Evolutionary conservation across 1,284 basidiomycete genomes (phyloP).

Genomic region (Wallemia hederae): DNA sequence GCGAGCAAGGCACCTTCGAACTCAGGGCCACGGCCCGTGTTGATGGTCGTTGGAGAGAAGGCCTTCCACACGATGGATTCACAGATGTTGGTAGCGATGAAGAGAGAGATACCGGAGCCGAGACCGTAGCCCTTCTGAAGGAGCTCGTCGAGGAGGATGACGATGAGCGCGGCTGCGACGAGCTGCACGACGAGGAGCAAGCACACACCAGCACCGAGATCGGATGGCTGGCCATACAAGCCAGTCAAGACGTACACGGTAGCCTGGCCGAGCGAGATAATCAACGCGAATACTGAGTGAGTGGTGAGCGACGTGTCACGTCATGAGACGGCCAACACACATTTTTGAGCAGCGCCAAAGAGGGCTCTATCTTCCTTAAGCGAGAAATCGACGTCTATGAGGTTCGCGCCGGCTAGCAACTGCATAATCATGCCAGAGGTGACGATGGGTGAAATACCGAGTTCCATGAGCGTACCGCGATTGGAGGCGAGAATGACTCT

Average conservation of each 20-base stretch:
- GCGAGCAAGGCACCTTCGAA: slow-evolving; percentile 92
- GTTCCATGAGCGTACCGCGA: slow-evolving; percentile 94
- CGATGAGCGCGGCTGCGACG: slow-evolving; percentile 73
- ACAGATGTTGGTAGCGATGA: slow-evolving; percentile 98
- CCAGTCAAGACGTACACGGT: slow-evolving; percentile 94
- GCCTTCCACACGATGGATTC: slow-evolving; percentile 99
- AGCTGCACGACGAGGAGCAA: slow-evolving; percentile 82
- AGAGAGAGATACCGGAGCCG: slow-evolving; percentile 90
- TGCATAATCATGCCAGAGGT: slow-evolving; percentile 99
- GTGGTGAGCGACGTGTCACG: slow-evolving; percentile 3
- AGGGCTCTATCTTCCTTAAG: slow-evolving; percentile 90
- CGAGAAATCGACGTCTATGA: slow-evolving; percentile 90
- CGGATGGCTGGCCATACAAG: slow-evolving; percentile 75
- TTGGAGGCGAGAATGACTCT: slow-evolving; percentile 95
- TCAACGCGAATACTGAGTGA: slow-evolving; percentile 60
- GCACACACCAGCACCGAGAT: slow-evolving; percentile 88
- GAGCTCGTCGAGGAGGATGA: slow-evolving; percentile 91
- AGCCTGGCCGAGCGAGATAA: slow-evolving; percentile 84
- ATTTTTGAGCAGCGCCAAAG: slow-evolving; percentile 87
- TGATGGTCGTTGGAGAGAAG: slow-evolving; percentile 89
- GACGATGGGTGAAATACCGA: slow-evolving; percentile 90
- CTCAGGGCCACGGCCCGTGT: slow-evolving; percentile 91
- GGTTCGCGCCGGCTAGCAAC: slow-evolving; percentile 80
- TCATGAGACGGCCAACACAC: slow-evolving; percentile 25
- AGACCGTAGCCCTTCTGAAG: slow-evolving; percentile 97